These are phyloP conservation scores for Fusarium compactum DNA, from an alignment of 2,329 filamentous ascomycete genomes.

Conservation along the genomic window DNA sequence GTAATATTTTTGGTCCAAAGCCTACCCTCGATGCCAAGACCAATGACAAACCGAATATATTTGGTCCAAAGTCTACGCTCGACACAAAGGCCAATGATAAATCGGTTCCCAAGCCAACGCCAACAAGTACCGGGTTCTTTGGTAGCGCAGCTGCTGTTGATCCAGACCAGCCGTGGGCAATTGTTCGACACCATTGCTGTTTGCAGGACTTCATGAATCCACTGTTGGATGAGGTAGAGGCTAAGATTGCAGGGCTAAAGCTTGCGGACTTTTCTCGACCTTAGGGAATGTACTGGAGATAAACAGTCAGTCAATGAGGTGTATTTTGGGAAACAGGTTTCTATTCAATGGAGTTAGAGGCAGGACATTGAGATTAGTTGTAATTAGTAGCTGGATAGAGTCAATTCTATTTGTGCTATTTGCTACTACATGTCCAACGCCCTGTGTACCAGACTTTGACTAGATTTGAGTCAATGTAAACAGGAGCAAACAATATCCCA, in stretches of 20 bases:
- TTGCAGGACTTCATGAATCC: neutral
- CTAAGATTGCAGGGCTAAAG: neutral
- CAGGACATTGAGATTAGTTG: rapidly evolving
- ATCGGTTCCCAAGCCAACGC: too few species aligned
- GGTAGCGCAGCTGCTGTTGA: rapidly evolving
- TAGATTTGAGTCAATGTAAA: too few species aligned
- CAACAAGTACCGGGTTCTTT: neutral
- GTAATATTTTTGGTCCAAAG: too few species aligned
- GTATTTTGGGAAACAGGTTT: rapidly evolving
- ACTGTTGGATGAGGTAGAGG: neutral
- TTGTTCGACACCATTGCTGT: neutral
- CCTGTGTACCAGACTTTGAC: too few species aligned
- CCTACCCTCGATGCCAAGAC: too few species aligned
- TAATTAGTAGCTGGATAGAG: neutral
- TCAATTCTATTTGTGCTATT: too few species aligned
- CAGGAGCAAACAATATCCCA: too few species aligned
- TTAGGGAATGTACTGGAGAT: neutral
- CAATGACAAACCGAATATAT: too few species aligned
- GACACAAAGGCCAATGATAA: neutral
- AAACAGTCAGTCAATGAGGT: rapidly evolving
- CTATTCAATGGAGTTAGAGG: rapidly evolving
- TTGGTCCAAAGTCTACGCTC: too few species aligned
- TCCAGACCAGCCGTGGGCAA: neutral
- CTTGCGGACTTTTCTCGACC: neutral
- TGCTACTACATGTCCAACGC: too few species aligned